phyloP scores from a whole-genome alignment of 1,284 basidiomycete species.

The Stygiomarasmius scandens region DNA sequence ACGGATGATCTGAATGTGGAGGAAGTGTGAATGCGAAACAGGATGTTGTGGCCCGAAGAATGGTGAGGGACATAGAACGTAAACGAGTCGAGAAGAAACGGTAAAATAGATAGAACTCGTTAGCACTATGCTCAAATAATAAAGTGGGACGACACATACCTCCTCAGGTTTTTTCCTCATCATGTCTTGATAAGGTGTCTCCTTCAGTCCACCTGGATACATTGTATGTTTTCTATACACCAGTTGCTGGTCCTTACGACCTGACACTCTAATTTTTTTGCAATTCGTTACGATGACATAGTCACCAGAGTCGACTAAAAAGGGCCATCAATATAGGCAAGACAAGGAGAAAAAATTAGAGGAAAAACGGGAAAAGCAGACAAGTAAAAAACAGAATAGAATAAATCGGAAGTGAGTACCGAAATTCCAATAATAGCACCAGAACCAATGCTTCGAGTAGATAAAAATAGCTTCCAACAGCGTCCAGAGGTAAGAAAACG shows the following conservation, averaged over 20 bases:
- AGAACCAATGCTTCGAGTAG: too few relatives aligned
- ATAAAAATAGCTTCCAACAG: too few relatives aligned
- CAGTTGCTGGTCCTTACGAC: slow-evolving; percentile 87
- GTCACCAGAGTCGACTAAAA: slow-evolving; percentile 90
- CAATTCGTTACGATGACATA: slow-evolving; percentile 97
- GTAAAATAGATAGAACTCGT: not conserved
- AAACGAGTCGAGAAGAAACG: not conserved
- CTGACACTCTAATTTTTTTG: slow-evolving; percentile 83
- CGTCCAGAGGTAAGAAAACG: too few relatives aligned
- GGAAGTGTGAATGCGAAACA: not conserved
- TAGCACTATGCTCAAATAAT: not conserved
- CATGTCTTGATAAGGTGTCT: slow-evolving; percentile 83
- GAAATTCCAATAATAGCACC: too few relatives aligned
- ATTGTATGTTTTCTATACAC: slow-evolving; percentile 91
- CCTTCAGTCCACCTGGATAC: slow-evolving; percentile 93
- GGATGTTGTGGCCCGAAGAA: not conserved
- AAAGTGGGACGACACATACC: slow-evolving; percentile 59
- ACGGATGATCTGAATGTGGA: slow-evolving; percentile 76
- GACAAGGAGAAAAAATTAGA: not conserved
- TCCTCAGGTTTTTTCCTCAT: slow-evolving; percentile 88
- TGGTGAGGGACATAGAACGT: not conserved
- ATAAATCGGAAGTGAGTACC: too few relatives aligned
- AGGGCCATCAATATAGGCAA: not conserved
- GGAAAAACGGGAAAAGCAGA: too few relatives aligned
- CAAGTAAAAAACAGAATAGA: too few relatives aligned